These are phyloP conservation scores for Beta lomatogona DNA, from an alignment of 179 eudicot species.

Conservation along the genomic window DNA sequence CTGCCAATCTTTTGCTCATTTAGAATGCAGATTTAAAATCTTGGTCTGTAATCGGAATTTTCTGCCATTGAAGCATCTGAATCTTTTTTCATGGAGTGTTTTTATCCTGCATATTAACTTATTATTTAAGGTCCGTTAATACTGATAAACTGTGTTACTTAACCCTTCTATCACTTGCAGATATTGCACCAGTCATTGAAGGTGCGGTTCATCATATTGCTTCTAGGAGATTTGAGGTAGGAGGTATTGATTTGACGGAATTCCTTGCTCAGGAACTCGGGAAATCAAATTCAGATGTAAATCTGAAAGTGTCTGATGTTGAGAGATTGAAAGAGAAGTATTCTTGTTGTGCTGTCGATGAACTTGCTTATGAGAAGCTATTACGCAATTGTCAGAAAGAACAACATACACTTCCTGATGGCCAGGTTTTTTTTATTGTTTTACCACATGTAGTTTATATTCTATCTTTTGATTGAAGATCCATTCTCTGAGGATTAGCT, in stretches of 20 bases:
- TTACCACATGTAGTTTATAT: background rate
- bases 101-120: background rate
- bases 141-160: conserved; percentile 16
- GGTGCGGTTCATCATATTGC: conserved; percentile 93
- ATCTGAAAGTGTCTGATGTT: conserved; percentile 54
- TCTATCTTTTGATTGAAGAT: background rate
- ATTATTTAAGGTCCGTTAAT: background rate
- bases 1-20: background rate
- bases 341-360: conserved; percentile 83
- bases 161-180: conserved; percentile 39
- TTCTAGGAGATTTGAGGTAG: conserved; percentile 77
- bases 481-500: background rate
- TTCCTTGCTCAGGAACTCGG: conserved; percentile 65
- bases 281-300: conserved; percentile 60
- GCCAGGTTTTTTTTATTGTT: conserved; percentile 54
- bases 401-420: conserved; percentile 85
- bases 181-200: conserved; percentile 90
- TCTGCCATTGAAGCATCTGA: background rate
- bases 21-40: conserved; percentile 1
- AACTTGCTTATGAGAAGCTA: conserved; percentile 60
- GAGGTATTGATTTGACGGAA: conserved; percentile 77
- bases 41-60: background rate
- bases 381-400: conserved; percentile 53
- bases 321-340: conserved; percentile 72
- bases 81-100: background rate